Evolutionary conservation across 1,284 basidiomycete species (phyloP).

Genomic region (Microbotryum violaceum): DNA sequence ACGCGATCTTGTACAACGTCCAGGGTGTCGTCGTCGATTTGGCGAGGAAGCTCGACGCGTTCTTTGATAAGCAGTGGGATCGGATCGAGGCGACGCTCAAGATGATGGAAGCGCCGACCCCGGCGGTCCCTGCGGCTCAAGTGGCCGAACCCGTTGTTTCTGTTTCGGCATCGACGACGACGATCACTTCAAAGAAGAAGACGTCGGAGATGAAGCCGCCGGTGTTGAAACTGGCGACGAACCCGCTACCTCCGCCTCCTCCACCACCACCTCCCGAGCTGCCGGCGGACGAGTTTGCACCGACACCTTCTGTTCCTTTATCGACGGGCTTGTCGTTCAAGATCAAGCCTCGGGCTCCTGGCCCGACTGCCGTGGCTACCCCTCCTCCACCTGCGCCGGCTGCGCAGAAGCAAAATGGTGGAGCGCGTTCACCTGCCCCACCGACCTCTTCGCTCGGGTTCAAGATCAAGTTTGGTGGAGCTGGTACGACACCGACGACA

Average conservation of each 20-base stretch:
- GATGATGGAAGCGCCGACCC: slow-evolving; percentile 35
- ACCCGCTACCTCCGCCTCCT: slow-evolving; percentile 19
- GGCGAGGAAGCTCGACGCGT: slow-evolving; percentile 65
- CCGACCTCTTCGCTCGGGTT: slow-evolving; percentile 14
- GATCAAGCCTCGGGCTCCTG: slow-evolving; percentile 3
- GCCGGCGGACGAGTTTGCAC: too few species aligned
- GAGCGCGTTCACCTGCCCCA: slow-evolving; percentile 12
- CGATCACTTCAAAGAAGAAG: slow-evolving; percentile 12
- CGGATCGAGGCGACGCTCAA: slow-evolving; percentile 69
- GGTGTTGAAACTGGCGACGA: slow-evolving; percentile 18
- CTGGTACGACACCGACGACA: neutral
- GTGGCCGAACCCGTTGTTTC: neutral
- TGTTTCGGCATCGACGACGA: too few species aligned
- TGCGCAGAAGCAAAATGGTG: slow-evolving; percentile 32
- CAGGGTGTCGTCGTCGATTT: slow-evolving; percentile 66
- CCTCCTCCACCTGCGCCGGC: slow-evolving; percentile 43
- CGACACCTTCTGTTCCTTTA: too few species aligned
- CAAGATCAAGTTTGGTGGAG: neutral
- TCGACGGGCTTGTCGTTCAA: neutral
- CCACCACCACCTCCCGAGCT: slow-evolving; percentile 16
- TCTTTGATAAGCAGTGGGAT: slow-evolving; percentile 70
- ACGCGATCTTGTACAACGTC: slow-evolving; percentile 81
- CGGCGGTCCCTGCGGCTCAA: neutral
- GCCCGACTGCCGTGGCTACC: neutral
- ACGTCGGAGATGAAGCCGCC: slow-evolving; percentile 20